phyloP scores from a whole-genome alignment of 257 asterid genomes.

The Orobanche coerulescens region DNA sequence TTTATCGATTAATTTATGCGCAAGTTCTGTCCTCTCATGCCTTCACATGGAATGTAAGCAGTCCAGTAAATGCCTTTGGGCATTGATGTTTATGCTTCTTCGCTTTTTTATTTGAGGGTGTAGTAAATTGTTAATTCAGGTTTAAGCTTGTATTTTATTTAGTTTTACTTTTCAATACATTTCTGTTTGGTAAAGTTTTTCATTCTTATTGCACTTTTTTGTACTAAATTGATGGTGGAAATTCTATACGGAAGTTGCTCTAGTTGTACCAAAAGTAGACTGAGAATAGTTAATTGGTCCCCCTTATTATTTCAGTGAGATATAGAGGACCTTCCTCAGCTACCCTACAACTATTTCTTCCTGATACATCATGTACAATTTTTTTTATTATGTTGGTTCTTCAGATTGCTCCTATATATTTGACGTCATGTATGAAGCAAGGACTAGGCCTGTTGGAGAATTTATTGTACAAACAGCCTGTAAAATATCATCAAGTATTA shows the following conservation, averaged over 20 bases:
- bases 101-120: slow-evolving; percentile 16
- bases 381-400: slow-evolving; percentile 21
- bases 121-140: neutral
- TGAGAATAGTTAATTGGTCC: neutral
- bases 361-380: slow-evolving; percentile 4
- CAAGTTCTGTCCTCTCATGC: slow-evolving; percentile 87
- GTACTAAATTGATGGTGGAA: neutral
- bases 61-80: neutral
- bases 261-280: neutral
- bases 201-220: neutral
- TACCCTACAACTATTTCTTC: neutral
- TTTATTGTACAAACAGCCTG: slow-evolving; percentile 71
- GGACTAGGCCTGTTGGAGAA: slow-evolving; percentile 79
- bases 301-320: slow-evolving; percentile 6
- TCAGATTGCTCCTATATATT: slow-evolving; percentile 85
- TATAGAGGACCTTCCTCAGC: neutral
- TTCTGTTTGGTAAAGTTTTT: neutral
- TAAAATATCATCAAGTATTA: slow-evolving; percentile 68
- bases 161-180: neutral
- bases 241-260: neutral
- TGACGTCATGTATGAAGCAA: slow-evolving; percentile 73
- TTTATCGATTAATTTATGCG: slow-evolving; percentile 73
- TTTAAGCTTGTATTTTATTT: neutral
- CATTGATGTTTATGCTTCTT: slow-evolving; percentile 9
- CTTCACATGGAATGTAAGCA: slow-evolving; percentile 91